Conservation (phyloP, 495 filamentous ascomycete species). For the Hypoxylon lenormandii region DNA sequence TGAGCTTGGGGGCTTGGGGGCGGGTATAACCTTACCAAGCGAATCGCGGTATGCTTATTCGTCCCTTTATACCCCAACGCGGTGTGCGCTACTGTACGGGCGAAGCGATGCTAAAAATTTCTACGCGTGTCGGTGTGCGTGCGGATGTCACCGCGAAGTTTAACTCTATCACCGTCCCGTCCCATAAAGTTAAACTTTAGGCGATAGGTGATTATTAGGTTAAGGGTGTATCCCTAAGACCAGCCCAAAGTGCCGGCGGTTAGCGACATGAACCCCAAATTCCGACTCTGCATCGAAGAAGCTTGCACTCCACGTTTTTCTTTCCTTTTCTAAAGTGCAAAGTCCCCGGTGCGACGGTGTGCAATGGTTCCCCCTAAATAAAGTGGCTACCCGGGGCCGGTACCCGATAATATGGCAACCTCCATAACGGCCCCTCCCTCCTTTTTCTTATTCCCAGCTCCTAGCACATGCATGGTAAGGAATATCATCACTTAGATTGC, state of each 20-base stretch:
- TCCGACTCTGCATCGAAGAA: conserved; percentile 24
- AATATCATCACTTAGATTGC: too few relatives aligned
- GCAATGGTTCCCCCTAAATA: neutral
- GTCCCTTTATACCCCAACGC: neutral
- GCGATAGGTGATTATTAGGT: too few relatives aligned
- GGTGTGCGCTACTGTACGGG: conserved; percentile 1
- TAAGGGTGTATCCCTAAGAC: conserved; percentile 2
- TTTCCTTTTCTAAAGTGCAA: neutral
- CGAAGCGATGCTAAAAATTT: neutral
- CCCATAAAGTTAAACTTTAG: neutral
- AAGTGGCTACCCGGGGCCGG: conserved; percentile 2
- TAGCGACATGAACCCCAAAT: conserved; percentile 17
- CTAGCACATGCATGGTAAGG: neutral
- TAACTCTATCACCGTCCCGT: conserved; percentile 1
- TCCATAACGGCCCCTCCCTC: neutral
- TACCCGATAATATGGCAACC: neutral
- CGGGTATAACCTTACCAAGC: neutral
- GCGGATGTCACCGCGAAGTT: neutral
- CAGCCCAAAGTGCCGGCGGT: conserved; percentile 21
- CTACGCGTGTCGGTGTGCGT: neutral
- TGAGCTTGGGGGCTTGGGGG: neutral
- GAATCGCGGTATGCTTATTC: neutral
- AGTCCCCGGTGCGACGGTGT: neutral
- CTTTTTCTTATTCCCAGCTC: neutral
- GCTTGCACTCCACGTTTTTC: conserved; percentile 33